Conservation (phyloP, 2,329 filamentous ascomycete genomes). For the Beauveria pseudobassiana region DNA sequence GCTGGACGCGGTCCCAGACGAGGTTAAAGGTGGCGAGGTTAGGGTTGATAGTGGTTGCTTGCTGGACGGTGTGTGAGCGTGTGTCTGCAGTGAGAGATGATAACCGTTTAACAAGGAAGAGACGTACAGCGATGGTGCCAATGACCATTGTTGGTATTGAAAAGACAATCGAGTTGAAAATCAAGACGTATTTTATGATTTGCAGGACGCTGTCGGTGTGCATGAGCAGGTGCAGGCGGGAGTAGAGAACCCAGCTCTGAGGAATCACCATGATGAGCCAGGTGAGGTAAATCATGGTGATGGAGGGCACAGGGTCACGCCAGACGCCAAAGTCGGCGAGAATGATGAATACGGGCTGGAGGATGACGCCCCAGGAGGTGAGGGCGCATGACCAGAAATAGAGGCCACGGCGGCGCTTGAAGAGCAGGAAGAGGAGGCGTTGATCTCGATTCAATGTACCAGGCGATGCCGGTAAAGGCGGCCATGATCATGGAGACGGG, state of each 20-base stretch:
- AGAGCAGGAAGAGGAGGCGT: constrained; percentile 23
- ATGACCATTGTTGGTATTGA: constrained; percentile 47
- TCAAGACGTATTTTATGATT: constrained; percentile 47
- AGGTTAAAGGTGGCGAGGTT: constrained; percentile 22
- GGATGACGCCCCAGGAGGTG: constrained; percentile 21
- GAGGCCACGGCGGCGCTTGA: constrained; percentile 21
- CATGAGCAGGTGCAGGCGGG: constrained; percentile 50
- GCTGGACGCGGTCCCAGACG: constrained; percentile 43
- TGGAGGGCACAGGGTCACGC: constrained; percentile 12
- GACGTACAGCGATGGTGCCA: constrained; percentile 40
- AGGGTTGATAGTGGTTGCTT: constrained; percentile 20
- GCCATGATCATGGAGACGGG: constrained; percentile 27
- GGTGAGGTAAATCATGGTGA: constrained; percentile 16
- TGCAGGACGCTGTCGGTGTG: constrained; percentile 39
- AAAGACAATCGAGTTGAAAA: constrained; percentile 43
- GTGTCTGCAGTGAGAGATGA: background rate
- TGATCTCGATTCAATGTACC: constrained; percentile 24
- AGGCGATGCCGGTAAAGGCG: constrained; percentile 29
- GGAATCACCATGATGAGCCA: constrained; percentile 46
- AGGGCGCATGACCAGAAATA: constrained; percentile 28
- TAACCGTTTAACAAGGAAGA: no score
- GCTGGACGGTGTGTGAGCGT: constrained; percentile 16
- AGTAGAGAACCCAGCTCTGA: constrained; percentile 52
- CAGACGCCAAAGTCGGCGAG: constrained; percentile 27
- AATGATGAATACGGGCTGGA: constrained; percentile 35